Evolutionary conservation across 257 asterid species (phyloP), one percentile per base, ranked within the genome.

Genomic region (Gentiana dahurica): DNA sequence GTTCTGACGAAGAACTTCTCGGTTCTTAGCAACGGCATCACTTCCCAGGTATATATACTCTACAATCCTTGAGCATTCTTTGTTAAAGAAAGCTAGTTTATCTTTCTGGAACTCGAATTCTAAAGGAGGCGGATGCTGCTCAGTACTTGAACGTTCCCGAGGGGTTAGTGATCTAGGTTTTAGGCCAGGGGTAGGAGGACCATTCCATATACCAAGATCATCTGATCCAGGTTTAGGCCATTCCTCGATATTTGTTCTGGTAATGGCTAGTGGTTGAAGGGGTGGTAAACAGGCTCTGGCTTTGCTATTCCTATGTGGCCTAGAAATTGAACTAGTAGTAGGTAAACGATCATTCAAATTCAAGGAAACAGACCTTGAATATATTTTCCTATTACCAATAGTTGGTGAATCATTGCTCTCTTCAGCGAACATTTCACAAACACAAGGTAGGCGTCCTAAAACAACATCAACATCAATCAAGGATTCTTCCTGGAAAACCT

Each of bases 221-320:
- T 91, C 98, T 0, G 92, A 84, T 3, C 94, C 96, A 55, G 93
- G 89, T 63, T 68, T 77, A 1, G 98, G 98, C 98, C 98, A 91
- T 48, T 85, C 92, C 51, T 91, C 94, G 12, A 74, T 55, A 53
- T 49, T 76, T 3, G 94, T 87, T 13, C 87, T 80, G 39, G 55
- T 55, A 9, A 87, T 79, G 8, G 93, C 83, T 48, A 91, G 92
- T 33, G 95, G 98, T 73, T 87, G 98, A 63, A 91, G 96, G 4
- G 98, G 96, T 0, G 95, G 95, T 79, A 91, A 79, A 68, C 92
- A 85, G 8, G 93, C 95, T 58, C 97, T 70, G 0, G 88, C 95
- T 66, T 85, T 91, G 73, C 86, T 85, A 71, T 83, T 87, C 94
- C 92, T 85, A 61, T 80, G 86, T 11, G 95, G 84, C 66, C 75